Conservation (phyloP, 1,139 yeast species). For the Candida sp. region DNA sequence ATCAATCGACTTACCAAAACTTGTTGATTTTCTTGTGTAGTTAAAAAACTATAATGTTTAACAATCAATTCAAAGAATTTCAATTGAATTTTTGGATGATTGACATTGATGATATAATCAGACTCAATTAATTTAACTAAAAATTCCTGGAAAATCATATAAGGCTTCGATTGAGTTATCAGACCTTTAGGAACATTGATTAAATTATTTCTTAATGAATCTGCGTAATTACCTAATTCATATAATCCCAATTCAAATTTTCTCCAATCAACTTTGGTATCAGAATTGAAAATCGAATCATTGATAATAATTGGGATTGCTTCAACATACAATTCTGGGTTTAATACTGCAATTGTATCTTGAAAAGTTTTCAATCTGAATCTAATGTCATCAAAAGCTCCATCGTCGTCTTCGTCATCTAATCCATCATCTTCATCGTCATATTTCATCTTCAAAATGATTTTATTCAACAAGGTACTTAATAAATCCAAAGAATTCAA, state of each 20-base stretch:
- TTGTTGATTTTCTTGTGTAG: slow-evolving; percentile 39
- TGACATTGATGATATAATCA: slow-evolving; percentile 44
- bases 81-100: slow-evolving; percentile 78
- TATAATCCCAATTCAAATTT: slow-evolving; percentile 82
- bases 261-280: slow-evolving; percentile 57
- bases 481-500: slow-evolving; percentile 47
- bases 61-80: slow-evolving; percentile 82
- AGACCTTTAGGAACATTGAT: slow-evolving; percentile 65
- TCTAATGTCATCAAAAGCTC: slow-evolving; percentile 79
- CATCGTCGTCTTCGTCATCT: slow-evolving; percentile 64
- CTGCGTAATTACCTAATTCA: slow-evolving; percentile 77
- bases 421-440: slow-evolving; percentile 70
- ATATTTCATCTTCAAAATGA: slow-evolving; percentile 75
- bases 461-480: slow-evolving; percentile 60
- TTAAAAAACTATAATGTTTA: slow-evolving; percentile 70
- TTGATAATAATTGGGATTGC: slow-evolving; percentile 67
- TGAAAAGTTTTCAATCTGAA: slow-evolving; percentile 72
- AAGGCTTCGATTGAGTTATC: slow-evolving; percentile 60
- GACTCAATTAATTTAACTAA: slow-evolving; percentile 65
- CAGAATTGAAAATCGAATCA: slow-evolving; percentile 44
- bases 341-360: slow-evolving; percentile 77
- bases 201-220: slow-evolving; percentile 70
- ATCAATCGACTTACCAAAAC: slow-evolving; percentile 62
- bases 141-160: slow-evolving; percentile 55
- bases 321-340: slow-evolving; percentile 69